A percentile compares a stretch with the other conserved stretches of the same genome.
These are phyloP conservation scores for Xylaria sp. DNA, from an alignment of 2,329 filamentous ascomycete species.

Conservation along the genomic window DNA sequence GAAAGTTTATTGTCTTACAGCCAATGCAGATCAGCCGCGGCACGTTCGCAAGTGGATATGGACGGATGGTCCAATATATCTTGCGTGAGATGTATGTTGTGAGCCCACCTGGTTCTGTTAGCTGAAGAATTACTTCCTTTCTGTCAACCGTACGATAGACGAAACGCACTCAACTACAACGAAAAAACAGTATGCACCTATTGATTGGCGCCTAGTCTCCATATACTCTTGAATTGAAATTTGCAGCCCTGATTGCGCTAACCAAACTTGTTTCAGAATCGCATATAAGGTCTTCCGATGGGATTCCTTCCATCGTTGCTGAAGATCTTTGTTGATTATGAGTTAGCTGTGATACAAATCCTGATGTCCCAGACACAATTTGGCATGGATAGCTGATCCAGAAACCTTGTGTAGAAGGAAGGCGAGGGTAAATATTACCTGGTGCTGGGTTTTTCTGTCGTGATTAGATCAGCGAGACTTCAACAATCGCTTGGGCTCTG, in stretches of 20 bases:
- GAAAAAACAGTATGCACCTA: constrained; percentile 17
- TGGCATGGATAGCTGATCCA: not conserved
- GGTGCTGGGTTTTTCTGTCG: constrained; percentile 21
- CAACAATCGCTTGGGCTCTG: not conserved
- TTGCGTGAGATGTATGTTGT: constrained; percentile 23
- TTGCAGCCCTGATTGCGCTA: constrained; percentile 16
- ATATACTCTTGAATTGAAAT: constrained; percentile 19
- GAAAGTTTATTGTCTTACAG: not conserved
- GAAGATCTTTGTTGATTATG: constrained; percentile 12
- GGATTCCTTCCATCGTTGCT: constrained; percentile 20
- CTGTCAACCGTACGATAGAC: not conserved
- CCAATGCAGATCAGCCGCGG: constrained; percentile 18
- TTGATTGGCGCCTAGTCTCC: constrained; percentile 2
- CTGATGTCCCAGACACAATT: not conserved
- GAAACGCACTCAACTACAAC: constrained; percentile 18
- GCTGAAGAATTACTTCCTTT: not conserved
- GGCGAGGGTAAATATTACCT: constrained; percentile 5
- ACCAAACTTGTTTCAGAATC: constrained; percentile 22
- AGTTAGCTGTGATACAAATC: not conserved
- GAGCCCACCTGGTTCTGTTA: constrained; percentile 11
- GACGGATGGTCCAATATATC: constrained; percentile 19
- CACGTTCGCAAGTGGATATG: constrained; percentile 3
- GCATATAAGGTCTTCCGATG: constrained; percentile 21
- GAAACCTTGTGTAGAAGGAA: not conserved
- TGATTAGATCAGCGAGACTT: not conserved